These are phyloP conservation scores for Colletotrichum chlorophyti DNA, from an alignment of 2,329 filamentous ascomycete genomes.

Conservation along the genomic window DNA sequence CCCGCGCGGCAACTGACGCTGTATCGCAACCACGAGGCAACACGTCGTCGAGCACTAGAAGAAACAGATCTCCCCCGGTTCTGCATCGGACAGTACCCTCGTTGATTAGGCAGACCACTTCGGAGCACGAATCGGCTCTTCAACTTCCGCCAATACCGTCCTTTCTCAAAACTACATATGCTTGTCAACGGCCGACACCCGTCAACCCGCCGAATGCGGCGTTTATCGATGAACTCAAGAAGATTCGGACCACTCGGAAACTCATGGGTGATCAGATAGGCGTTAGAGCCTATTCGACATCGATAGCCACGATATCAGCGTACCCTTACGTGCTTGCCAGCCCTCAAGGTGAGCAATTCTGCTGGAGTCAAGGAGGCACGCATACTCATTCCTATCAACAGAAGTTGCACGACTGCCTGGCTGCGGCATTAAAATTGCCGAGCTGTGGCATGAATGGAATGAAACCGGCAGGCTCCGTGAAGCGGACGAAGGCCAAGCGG, in stretches of 20 bases:
- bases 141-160: constrained; percentile 69
- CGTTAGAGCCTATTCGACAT: constrained; percentile 84
- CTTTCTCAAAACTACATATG: constrained; percentile 61
- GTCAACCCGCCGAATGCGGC: constrained; percentile 72
- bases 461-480: constrained; percentile 66
- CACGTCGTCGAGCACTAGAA: background rate
- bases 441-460: constrained; percentile 79
- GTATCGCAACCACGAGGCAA: background rate
- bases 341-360: constrained; percentile 45
- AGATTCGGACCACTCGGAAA: constrained; percentile 74
- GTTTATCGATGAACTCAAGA: constrained; percentile 78
- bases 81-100: constrained; percentile 31
- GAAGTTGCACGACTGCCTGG: constrained; percentile 71
- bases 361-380: background rate
- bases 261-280: constrained; percentile 80
- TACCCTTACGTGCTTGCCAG: constrained; percentile 67
- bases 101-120: constrained; percentile 75
- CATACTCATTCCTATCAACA: constrained; percentile 29
- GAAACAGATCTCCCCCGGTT: background rate
- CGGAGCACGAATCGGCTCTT: constrained; percentile 71
- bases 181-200: constrained; percentile 81
- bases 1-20: constrained; percentile 23
- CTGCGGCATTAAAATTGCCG: constrained; percentile 80
- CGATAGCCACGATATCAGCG: constrained; percentile 82
- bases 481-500: constrained; percentile 66